phyloP scores from a whole-genome alignment of 495 filamentous ascomycete genomes.

The Amniculicola lignicola region DNA sequence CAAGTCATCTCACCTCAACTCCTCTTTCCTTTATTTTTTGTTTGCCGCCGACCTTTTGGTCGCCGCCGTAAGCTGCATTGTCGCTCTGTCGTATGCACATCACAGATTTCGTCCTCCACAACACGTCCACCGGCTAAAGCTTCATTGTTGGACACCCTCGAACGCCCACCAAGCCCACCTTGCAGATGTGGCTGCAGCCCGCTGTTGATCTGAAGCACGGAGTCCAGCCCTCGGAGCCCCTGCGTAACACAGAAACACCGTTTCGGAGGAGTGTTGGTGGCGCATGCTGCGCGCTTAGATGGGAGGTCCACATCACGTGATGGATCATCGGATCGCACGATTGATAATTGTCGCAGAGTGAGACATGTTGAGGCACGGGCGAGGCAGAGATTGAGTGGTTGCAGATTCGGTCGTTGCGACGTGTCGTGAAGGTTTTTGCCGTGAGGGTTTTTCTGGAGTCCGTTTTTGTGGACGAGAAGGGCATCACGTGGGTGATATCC shows the following conservation, averaged over 20 bases:
- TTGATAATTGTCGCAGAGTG: conserved; percentile 11
- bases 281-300: background rate
- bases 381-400: conserved; percentile 12
- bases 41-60: background rate
- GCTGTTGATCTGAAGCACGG: conserved; percentile 16
- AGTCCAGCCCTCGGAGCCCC: conserved; percentile 12
- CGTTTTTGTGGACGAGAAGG: too few relatives aligned
- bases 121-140: background rate
- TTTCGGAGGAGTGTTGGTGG: conserved; percentile 28
- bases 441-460: too few relatives aligned
- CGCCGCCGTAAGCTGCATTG: conserved; percentile 9
- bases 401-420: conserved; percentile 21
- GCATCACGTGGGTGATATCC: too few relatives aligned
- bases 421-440: too few relatives aligned
- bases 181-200: background rate
- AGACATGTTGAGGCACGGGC: conserved; percentile 20
- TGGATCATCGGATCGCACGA: background rate
- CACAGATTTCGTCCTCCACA: background rate
- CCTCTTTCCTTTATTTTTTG: background rate
- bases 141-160: background rate
- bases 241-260: conserved; percentile 12
- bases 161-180: background rate
- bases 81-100: too few relatives aligned
- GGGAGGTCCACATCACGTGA: background rate
- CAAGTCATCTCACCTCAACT: conserved; percentile 1